Evolutionary conservation across 805 yeast species (phyloP), one percentile per base, ranked within the genome.

Genomic region (Suhomyces kilbournensis): DNA sequence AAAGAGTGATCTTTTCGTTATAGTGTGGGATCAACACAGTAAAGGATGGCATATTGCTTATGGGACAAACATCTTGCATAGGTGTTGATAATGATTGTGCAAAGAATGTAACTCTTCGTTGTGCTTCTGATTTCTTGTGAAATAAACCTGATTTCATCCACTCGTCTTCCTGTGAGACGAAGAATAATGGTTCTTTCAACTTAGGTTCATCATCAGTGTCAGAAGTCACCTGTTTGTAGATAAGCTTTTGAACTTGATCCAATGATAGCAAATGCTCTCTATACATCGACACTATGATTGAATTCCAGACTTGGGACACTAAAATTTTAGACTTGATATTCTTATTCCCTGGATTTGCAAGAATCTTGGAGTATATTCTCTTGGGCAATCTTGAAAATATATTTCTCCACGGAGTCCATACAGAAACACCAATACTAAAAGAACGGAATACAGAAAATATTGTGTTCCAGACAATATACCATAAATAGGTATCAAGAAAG

Each of bases 41-140:
- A 60, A 90, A 90, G 0, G 88, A 74, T 0, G 96, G 96, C 90
- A 88, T 88, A 44, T 82, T 75, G 19, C 77, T 79, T 7, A 85
- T 78, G 0, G 90, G 80, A 10, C 78, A 69, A 0, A 90, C 85
- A 44, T 85, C 90, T 0, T 90, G 87, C 74, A 90, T 86, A 1
- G 96, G 93, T 0, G 96, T 88, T 0, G 96, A 85, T 43, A 90
- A 72, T 0, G 96, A 89, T 63, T 90, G 96, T 0, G 97, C 97
- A 75, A 90, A 90, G 64, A 88, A 90, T 0, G 96, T 87, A 1
- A 90, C 81, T 57, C 97, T 77, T 60, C 97, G 74, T 62, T 85
- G 85, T 0, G 96, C 96, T 63, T 88, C 96, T 0, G 90, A 81
- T 48, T 83, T 81, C 1, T 80, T 66, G 22, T 82, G 82, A 59